These are phyloP conservation scores for Elymus sibiricus DNA, from an alignment of 176 grass and related monocot genomes.

Conservation along the genomic window DNA sequence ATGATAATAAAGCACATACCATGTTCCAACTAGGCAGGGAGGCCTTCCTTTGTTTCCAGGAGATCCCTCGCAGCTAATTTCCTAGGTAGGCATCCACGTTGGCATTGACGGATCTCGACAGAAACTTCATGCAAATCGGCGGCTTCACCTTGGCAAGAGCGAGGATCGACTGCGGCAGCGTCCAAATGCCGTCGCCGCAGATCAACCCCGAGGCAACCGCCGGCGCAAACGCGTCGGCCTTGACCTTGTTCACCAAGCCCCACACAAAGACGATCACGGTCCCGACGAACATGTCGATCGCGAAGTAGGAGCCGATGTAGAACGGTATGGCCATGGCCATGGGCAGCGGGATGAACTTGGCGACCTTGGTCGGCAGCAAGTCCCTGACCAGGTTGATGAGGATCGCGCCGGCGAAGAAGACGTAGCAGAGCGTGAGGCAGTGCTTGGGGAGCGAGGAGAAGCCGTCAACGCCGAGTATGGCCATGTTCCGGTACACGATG, in stretches of 20 bases:
- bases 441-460: constrained; percentile 46
- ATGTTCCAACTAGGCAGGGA: not conserved
- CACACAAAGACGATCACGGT: constrained; percentile 40
- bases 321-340: constrained; percentile 58
- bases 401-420: constrained; percentile 44
- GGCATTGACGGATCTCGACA: constrained; percentile 37
- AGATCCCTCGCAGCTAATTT: not conserved
- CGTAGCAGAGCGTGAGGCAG: constrained; percentile 53
- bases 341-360: constrained; percentile 39
- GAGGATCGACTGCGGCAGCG: constrained; percentile 36
- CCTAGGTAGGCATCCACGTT: constrained; percentile 34
- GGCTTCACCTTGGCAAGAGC: constrained; percentile 54
- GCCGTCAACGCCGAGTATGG: constrained; percentile 50
- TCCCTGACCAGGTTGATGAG: constrained; percentile 29
- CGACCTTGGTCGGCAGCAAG: constrained; percentile 17
- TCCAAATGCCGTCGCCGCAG: constrained; percentile 49
- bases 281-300: constrained; percentile 53
- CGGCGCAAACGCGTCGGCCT: constrained; percentile 32
- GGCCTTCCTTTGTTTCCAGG: not conserved
- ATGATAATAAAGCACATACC: not conserved
- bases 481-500: constrained; percentile 58
- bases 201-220: constrained; percentile 41
- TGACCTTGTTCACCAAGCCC: constrained; percentile 18
- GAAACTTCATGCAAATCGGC: constrained; percentile 60
- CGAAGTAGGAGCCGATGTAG: constrained; percentile 47